Base-by-base conservation (phyloP, 306 rosid species). In the Prinsepia uniflora region DNA sequence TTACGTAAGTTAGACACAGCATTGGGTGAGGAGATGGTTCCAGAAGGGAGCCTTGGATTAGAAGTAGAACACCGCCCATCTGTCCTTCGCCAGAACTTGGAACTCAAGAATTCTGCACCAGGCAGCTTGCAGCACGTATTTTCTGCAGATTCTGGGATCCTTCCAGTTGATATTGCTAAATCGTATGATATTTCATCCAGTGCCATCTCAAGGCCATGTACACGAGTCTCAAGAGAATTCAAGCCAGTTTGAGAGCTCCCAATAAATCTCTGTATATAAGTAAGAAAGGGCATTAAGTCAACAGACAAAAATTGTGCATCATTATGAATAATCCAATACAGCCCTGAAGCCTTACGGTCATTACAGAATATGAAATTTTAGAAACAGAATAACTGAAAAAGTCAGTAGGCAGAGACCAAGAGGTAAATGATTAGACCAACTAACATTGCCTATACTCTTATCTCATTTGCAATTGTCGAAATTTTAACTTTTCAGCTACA, bases 201-300 rank as follows among this genome's bases (percentile, higher is more conserved):
- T 43, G 97, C 92, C 87, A 80, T 82, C 85, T 94, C 99, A 61
- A 94, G 80, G 45, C 99, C 99, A 79, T 78, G 60, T 54, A 94
- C 99, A 36, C 99, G 99, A 63, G 88, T 82, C 88, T 94, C 96
- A 70, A 94, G 80, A 52, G 91, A 87, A 78, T 85, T 89, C 86
- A 94, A 71, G 56, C 97, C 99, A 64, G 77, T 91, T 66, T 89
- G 96, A 39, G 97, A 94, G 85, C 87, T 94, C 78, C 97, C 99
- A 66, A 91, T 91, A 84, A 94, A 94, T 75, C 91, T 91, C 99
- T 94, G 63, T 42, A 76, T 19, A 73, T 68, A 83, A 67, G 65
- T 56, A 36, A 63, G 80, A 56, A 9, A 63, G 7, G 56, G 71
- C 52, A 70, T n/a, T 34, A 42, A 63, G 81, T 83, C 60, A 76